Evolutionary conservation across 495 filamentous ascomycete genomes (phyloP).

Genomic region (Annulohypoxylon moriforme): DNA sequence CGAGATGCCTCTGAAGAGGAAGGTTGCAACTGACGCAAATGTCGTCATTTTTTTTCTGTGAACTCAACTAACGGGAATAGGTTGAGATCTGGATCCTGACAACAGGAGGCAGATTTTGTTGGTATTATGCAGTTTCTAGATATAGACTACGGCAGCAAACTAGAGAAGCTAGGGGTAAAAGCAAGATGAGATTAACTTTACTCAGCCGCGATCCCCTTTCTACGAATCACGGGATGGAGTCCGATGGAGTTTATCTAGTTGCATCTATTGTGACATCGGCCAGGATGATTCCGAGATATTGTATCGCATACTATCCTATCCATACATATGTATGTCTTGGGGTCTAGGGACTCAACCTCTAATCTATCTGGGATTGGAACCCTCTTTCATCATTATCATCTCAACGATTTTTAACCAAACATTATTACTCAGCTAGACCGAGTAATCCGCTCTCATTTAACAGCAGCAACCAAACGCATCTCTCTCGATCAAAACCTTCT

Average conservation of each 20-base stretch:
- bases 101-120: slow-evolving; percentile 16
- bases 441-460: slow-evolving; percentile 30
- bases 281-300: slow-evolving; percentile 24
- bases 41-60: slow-evolving; percentile 57
- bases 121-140: slow-evolving; percentile 15
- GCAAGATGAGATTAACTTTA: slow-evolving; percentile 18
- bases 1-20: slow-evolving; percentile 42
- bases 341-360: slow-evolving; percentile 25
- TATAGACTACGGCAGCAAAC: slow-evolving; percentile 9
- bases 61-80: slow-evolving; percentile 25
- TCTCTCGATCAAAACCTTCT: slow-evolving; percentile 11
- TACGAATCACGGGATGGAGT: slow-evolving; percentile 1
- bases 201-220: slow-evolving; percentile 30
- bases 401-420: slow-evolving; percentile 36
- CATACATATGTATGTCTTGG: slow-evolving; percentile 15
- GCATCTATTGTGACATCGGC: slow-evolving; percentile 25
- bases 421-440: slow-evolving; percentile 31
- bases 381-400: slow-evolving; percentile 8
- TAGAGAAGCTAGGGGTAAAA: slow-evolving; percentile 10
- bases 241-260: background rate
- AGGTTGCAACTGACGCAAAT: slow-evolving; percentile 55
- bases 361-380: background rate
- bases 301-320: no score
- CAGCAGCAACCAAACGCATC: slow-evolving; percentile 7
- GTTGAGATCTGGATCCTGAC: slow-evolving; percentile 26